phyloP scores from a whole-genome alignment of 176 grass and related monocot genomes.

The Luzula sylvatica region DNA sequence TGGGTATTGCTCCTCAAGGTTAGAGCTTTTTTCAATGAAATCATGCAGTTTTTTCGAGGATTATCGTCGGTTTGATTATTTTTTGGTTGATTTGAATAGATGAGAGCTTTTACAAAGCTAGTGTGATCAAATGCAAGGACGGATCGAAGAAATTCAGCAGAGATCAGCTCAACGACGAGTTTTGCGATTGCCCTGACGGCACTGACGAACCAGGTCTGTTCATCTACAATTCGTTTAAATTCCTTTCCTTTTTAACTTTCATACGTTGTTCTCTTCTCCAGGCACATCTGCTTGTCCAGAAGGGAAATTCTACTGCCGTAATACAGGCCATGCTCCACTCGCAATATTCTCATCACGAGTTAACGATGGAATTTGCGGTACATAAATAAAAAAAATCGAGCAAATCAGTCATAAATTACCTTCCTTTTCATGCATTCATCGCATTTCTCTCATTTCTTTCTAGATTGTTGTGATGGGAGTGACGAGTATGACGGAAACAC shows the following conservation, averaged over 20 bases:
- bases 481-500: slow-evolving; percentile 73
- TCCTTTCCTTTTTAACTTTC: slow-evolving; percentile 10
- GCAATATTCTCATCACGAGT: slow-evolving; percentile 78
- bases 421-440: no score
- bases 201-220: slow-evolving; percentile 84
- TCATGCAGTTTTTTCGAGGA: background rate
- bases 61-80: background rate
- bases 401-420: background rate
- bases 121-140: slow-evolving; percentile 84
- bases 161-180: slow-evolving; percentile 89
- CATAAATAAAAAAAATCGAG: slow-evolving; percentile 10
- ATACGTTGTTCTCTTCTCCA: slow-evolving; percentile 20
- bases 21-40: slow-evolving; percentile 1
- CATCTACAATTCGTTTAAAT: background rate
- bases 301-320: slow-evolving; percentile 93
- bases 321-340: slow-evolving; percentile 58
- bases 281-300: slow-evolving; percentile 91
- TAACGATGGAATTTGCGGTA: slow-evolving; percentile 94
- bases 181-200: slow-evolving; percentile 90
- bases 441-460: background rate
- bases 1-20: slow-evolving; percentile 74
- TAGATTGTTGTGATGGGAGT: slow-evolving; percentile 97
- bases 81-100: slow-evolving; percentile 36
- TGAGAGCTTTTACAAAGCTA: slow-evolving; percentile 59
- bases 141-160: slow-evolving; percentile 75